These are phyloP conservation scores for Colletotrichum sp. DNA, from an alignment of 2,329 filamentous ascomycete genomes.

Conservation along the genomic window DNA sequence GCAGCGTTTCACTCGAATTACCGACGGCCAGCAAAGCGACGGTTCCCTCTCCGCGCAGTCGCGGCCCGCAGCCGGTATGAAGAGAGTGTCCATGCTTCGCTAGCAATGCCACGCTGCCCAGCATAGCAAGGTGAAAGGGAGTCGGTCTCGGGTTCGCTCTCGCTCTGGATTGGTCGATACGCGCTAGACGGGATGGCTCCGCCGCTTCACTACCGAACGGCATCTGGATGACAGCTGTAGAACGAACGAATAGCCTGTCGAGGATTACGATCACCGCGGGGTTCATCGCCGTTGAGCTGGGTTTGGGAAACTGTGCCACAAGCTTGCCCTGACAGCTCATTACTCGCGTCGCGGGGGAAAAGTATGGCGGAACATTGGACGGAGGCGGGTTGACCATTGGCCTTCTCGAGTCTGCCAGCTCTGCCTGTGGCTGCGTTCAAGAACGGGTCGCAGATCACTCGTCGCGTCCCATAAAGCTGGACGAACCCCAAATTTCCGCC, in stretches of 20 bases:
- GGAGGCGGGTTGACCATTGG: neutral
- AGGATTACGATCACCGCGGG: neutral
- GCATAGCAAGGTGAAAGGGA: neutral
- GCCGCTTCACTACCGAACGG: neutral
- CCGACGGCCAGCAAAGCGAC: neutral
- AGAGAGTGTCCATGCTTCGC: neutral
- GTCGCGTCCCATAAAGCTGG: neutral
- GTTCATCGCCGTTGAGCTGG: neutral
- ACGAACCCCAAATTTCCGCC: neutral
- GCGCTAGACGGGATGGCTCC: neutral
- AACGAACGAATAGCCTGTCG: neutral
- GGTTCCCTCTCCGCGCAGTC: neutral
- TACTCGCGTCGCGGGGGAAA: neutral
- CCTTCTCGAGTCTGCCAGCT: neutral
- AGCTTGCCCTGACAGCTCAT: neutral
- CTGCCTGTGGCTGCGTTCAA: neutral
- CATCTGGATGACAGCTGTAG: neutral
- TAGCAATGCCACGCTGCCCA: neutral
- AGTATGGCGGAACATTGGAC: neutral
- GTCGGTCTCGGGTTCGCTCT: slow-evolving; percentile 10
- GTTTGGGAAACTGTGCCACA: neutral
- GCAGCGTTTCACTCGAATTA: neutral
- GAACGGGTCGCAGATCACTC: neutral
- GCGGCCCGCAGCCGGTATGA: neutral
- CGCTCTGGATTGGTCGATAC: neutral